phyloP scores from a whole-genome alignment of 2,329 filamentous ascomycete species.

The Trichoderma sp. region DNA sequence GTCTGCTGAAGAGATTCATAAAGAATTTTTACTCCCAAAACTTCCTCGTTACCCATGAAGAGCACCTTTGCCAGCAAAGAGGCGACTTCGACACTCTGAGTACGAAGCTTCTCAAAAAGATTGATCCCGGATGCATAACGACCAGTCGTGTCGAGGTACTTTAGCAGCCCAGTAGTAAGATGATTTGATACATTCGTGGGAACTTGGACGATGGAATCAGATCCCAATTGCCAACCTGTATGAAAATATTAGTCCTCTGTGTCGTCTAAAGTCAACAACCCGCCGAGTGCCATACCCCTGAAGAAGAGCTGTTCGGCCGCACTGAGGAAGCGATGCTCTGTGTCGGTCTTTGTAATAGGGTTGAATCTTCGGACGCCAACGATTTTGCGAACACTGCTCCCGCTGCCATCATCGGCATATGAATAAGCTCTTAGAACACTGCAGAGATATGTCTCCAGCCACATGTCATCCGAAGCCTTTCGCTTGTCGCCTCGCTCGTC shows the following conservation, averaged over 20 bases:
- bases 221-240: conserved; percentile 89
- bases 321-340: conserved; percentile 93
- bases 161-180: conserved; percentile 87
- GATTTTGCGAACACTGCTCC: conserved; percentile 93
- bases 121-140: conserved; percentile 96
- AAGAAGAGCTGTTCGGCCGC: conserved; percentile 96
- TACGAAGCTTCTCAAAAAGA: conserved; percentile 92
- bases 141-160: conserved; percentile 94
- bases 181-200: conserved; percentile 97
- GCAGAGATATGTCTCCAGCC: conserved; percentile 97
- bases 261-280: not conserved
- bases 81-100: conserved; percentile 89
- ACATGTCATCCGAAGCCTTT: conserved; percentile 88
- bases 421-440: conserved; percentile 92
- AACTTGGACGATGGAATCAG: conserved; percentile 95
- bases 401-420: conserved; percentile 93
- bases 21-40: conserved; percentile 87
- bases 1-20: conserved; percentile 87
- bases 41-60: conserved; percentile 94
- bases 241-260: conserved; percentile 30
- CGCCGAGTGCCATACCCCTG: conserved; percentile 62
- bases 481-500: conserved; percentile 96
- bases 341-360: conserved; percentile 96
- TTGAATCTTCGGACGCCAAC: conserved; percentile 98
- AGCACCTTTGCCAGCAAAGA: conserved; percentile 89